A percentile compares a stretch with the other conserved stretches of the same genome.
phyloP scores from a whole-genome alignment of 257 asterid species.

The Forsythia suspensa region DNA sequence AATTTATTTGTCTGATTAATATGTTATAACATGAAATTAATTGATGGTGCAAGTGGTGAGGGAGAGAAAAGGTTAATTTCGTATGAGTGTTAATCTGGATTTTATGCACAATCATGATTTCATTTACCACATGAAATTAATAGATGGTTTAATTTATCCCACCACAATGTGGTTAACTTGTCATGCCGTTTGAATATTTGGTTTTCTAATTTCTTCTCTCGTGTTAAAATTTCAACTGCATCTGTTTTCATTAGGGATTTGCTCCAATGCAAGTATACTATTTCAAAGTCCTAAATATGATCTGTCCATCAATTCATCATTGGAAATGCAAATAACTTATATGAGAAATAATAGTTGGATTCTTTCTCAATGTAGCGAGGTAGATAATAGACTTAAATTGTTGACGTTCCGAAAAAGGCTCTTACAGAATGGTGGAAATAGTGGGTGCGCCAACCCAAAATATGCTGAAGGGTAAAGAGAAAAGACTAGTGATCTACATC shows the following conservation, averaged over 20 bases:
- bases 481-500: background rate
- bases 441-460: background rate
- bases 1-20: background rate
- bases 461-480: background rate
- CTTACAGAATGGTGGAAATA: background rate
- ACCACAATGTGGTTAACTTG: background rate
- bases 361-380: background rate
- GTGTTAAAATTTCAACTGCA: background rate
- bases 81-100: background rate
- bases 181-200: background rate
- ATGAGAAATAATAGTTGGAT: background rate
- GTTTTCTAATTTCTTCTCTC: background rate
- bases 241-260: background rate
- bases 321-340: background rate
- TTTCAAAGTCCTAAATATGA: background rate
- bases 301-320: background rate
- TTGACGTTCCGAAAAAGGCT: background rate
- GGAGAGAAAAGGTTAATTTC: background rate
- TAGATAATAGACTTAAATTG: background rate
- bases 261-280: background rate
- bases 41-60: background rate
- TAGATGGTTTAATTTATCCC: background rate
- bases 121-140: too few species aligned
- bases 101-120: background rate
- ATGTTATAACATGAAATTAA: background rate